Conservation (phyloP, 2,329 filamentous ascomycete genomes). For the Cercospora citrullina region DNA sequence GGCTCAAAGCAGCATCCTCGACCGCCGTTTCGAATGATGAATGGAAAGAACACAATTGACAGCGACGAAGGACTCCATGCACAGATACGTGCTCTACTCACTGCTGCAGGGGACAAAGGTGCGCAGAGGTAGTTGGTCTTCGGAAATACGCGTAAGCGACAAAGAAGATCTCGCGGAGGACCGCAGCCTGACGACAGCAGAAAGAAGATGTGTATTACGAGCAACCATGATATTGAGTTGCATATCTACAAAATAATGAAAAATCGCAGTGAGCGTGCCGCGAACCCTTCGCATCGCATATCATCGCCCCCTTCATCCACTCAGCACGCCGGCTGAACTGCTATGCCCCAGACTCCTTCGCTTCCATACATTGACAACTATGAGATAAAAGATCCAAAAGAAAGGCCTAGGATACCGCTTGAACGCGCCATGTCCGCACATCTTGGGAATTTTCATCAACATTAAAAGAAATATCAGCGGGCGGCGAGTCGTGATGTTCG, state of each 20-base stretch:
- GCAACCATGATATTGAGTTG: conserved; percentile 12
- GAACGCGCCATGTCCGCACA: conserved; percentile 7
- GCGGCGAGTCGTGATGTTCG: conserved; percentile 16
- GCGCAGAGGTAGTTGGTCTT: neutral
- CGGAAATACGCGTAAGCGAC: neutral
- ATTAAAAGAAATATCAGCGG: conserved; percentile 9
- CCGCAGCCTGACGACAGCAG: neutral
- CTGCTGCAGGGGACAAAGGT: neutral
- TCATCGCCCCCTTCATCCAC: neutral
- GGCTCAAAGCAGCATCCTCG: neutral
- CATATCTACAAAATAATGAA: conserved; percentile 7
- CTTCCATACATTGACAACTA: conserved; percentile 8
- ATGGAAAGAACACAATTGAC: neutral
- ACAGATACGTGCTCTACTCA: neutral
- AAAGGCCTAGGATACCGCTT: conserved; percentile 5
- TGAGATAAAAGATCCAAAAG: conserved; percentile 3
- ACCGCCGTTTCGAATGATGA: neutral
- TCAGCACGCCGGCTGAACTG: conserved; percentile 4
- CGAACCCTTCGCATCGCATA: neutral
- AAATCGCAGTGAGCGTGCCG: conserved; percentile 3
- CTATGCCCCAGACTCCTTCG: conserved; percentile 8
- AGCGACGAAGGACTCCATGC: neutral
- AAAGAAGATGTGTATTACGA: neutral
- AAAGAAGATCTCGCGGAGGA: neutral
- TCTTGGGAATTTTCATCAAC: neutral